Evolutionary conservation across 2,329 filamentous ascomycete genomes (phyloP), one percentile per base, ranked within the genome.

Genomic region (Cladobotryum protrusum): DNA sequence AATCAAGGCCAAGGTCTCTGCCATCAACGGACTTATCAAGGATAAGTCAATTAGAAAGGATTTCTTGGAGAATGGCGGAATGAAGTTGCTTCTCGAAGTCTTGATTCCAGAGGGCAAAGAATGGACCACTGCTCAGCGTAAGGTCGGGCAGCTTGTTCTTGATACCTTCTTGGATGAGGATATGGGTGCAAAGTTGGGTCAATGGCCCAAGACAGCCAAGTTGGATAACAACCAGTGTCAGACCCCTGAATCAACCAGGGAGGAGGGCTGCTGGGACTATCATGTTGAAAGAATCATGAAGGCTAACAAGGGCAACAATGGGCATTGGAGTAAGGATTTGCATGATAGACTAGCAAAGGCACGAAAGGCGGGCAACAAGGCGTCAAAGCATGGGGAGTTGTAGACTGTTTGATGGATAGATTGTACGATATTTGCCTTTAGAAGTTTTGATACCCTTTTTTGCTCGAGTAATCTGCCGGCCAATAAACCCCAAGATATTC

Each of bases 81-180:
- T 85, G 73, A 65, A 67, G 20, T 69, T 73, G 32, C 67, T 84
- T 6, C 69, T 83, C 13, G 71, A 74, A 40, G 71, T 82, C 6
- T 72, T 85, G 34, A 58, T 71, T 3, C 70, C 67, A 8, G 65
- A 72, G 19, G 72, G 67, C n/a, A 63, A 68, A 4, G 69, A 72
- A 20, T 79, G 81, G 70, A 72, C 72, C 13, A 60, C 67, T 1
- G 73, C 77, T 5, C 73, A 77, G 60, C 73, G 72, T 51, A 80
- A 77, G 59, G 75, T 78, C 19, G 79, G 76, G 2, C 72, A 81
- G 52, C 70, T 86, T 49, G 72, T 85, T 24, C 71, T 78, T 33
- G 83, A 87, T 59, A 82, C 75, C 52, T 87, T 86, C 60, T 67
- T 87, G n/a, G 83, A 87, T 59, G 74, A 77, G 54, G 73, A 78